A percentile compares a stretch with the other conserved stretches of the same genome.
These are phyloP conservation scores for Casaregolazyma suthepensis DNA, from an alignment of 1,139 yeast genomes.

Conservation along the genomic window DNA sequence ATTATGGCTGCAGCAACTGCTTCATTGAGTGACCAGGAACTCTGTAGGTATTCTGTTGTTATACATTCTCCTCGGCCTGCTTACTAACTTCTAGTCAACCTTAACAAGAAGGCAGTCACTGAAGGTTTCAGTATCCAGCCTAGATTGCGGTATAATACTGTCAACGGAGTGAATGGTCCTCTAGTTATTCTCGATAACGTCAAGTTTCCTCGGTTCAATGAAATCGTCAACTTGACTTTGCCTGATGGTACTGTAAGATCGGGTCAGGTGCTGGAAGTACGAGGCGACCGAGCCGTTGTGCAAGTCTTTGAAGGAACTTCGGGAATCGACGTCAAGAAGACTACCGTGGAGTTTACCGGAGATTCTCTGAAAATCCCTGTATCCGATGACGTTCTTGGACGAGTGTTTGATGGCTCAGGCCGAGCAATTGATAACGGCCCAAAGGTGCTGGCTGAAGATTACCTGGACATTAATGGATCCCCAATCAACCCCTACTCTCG, in stretches of 20 bases:
- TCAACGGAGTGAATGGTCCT: conserved; percentile 97
- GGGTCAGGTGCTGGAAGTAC: conserved; percentile 96
- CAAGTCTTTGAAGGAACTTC: conserved; percentile 99
- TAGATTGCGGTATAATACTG: conserved; percentile 88
- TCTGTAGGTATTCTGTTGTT: conserved; percentile 12
- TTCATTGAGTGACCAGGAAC: conserved; percentile 14
- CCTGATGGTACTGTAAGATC: conserved; percentile 94
- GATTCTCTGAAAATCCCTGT: conserved; percentile 89
- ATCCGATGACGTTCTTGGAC: conserved; percentile 94
- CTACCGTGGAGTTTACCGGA: conserved; percentile 96
- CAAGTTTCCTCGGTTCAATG: conserved; percentile 93
- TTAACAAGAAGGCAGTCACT: conserved; percentile 87
- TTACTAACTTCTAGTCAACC: conserved; percentile 42
- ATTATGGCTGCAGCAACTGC: conserved; percentile 5
- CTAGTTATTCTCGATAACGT: conserved; percentile 93
- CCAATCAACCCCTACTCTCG: conserved; percentile 98
- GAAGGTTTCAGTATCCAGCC: conserved; percentile 89
- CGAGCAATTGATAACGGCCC: conserved; percentile 98
- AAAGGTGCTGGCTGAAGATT: conserved; percentile 95
- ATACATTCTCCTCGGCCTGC: not conserved
- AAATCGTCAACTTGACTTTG: conserved; percentile 89
- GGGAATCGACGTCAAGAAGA: conserved; percentile 95
- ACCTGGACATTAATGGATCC: conserved; percentile 95
- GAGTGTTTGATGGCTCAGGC: conserved; percentile 98
- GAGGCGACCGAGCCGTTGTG: conserved; percentile 94